phyloP scores from a whole-genome alignment of 805 yeast genomes.

The Ogataea nitratoaversa region DNA sequence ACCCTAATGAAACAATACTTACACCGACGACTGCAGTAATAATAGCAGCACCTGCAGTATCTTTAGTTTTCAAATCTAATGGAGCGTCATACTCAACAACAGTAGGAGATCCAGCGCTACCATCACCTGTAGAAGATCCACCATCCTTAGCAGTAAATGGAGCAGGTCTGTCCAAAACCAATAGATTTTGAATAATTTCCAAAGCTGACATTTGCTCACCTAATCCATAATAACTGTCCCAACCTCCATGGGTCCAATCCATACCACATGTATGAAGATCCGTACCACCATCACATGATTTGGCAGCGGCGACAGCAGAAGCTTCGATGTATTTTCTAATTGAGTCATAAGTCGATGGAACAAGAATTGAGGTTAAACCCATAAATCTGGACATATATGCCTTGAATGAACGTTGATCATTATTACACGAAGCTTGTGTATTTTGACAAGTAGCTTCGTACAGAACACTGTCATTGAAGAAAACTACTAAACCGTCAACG shows the following conservation, averaged over 20 bases:
- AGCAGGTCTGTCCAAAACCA: conserved; percentile 42
- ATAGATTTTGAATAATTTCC: conserved; percentile 52
- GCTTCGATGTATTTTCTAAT: conserved; percentile 37
- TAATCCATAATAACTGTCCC: conserved; percentile 67
- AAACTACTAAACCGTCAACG: conserved; percentile 50
- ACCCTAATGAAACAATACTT: conserved; percentile 25
- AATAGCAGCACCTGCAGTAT: conserved; percentile 66
- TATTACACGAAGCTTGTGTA: conserved; percentile 54
- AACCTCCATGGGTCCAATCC: conserved; percentile 54
- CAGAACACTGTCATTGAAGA: conserved; percentile 56
- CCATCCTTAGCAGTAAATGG: conserved; percentile 42
- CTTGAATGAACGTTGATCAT: conserved; percentile 89
- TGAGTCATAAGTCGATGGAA: conserved; percentile 46
- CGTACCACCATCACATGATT: conserved; percentile 66
- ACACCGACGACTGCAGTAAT: conserved; percentile 54
- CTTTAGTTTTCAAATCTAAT: conserved; percentile 38
- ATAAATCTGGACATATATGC: conserved; percentile 75
- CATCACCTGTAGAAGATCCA: conserved; percentile 45
- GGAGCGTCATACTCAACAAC: conserved; percentile 38
- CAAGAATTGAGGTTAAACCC: conserved; percentile 69
- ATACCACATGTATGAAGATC: conserved; percentile 77
- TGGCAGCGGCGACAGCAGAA: conserved; percentile 66
- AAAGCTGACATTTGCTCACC: conserved; percentile 79
- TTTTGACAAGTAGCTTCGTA: conserved; percentile 84
- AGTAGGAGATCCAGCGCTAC: conserved; percentile 59